Evolutionary conservation across 352 stramenopile genomes (phyloP), one percentile per base, ranked within the genome.

Genomic region (Pythium monospermum): DNA sequence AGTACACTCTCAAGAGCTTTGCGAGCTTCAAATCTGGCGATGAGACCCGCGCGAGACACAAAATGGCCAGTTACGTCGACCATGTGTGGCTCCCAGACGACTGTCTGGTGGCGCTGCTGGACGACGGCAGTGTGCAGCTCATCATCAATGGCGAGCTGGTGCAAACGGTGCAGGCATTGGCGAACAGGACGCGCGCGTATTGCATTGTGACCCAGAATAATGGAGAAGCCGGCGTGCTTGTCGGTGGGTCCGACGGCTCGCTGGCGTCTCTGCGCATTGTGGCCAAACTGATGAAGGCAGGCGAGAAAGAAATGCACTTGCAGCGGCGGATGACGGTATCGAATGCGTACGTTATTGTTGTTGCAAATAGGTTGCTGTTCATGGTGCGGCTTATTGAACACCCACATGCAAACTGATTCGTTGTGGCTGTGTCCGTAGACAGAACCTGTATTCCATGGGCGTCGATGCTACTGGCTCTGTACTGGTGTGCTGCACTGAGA

Each of bases 21-120:
- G 75, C 65, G 1, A 90, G 73, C 54, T 92, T 92, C 69, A 87
- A 85, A 23, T 89, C 77, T 3, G 76, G 72, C 3, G 76, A 86
- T 36, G 79, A 90, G 53, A 76, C 64, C 3, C 82, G 77, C 8
- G 50, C 64, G 8, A 69, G 74, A 30, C 70, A 64, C 43, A 63
- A 25, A 65, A 23, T 64, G 59, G 42, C 74, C 42, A 59, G 50
- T 36, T 92, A 88, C 28, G 73, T 70, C 0, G 81, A 92, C 44
- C 79, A 92, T 55, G 58, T 71, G 11, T 92, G 81, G 81, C 49
- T 92, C 4, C 75, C 66, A 0, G 70, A 83, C 18, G 78, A 92
- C 40, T 75, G 71, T 2, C 45, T 92, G 1, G 64, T 92, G 0
- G 79, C 72, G 2, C 45, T 92, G 16, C 69, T 92, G 0, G 75